Conservation (phyloP, 2,329 filamentous ascomycete genomes). For the Tolypocladium nubicola region DNA sequence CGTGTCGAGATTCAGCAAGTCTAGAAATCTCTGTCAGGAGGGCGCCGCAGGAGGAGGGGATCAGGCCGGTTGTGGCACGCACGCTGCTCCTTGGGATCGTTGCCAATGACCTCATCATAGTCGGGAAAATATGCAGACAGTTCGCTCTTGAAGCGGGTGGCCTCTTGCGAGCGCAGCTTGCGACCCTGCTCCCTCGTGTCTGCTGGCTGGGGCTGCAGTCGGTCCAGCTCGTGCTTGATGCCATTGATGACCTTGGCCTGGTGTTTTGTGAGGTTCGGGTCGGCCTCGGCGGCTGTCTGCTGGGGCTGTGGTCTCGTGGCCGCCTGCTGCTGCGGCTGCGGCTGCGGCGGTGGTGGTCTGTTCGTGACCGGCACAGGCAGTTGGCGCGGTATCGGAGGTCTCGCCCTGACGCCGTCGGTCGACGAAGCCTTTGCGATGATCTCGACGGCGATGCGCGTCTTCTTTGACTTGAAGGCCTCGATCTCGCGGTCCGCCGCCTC, state of each 20-base stretch:
- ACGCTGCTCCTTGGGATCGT: constrained; percentile 71
- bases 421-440: constrained; percentile 28
- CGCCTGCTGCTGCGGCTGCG: constrained; percentile 7
- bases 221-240: constrained; percentile 49
- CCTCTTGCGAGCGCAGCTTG: constrained; percentile 79
- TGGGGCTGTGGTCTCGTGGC: neutral
- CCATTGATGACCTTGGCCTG: constrained; percentile 51
- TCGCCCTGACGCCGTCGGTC: constrained; percentile 15
- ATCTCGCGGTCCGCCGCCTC: constrained; percentile 33
- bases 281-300: constrained; percentile 8
- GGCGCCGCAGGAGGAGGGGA: neutral
- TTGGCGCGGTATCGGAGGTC: constrained; percentile 13
- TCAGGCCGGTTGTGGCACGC: constrained; percentile 21
- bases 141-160: constrained; percentile 80
- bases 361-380: constrained; percentile 2
- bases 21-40: constrained; percentile 30
- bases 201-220: constrained; percentile 37
- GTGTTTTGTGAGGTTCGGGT: constrained; percentile 33
- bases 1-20: constrained; percentile 62
- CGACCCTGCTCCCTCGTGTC: constrained; percentile 50
- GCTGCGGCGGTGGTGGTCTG: constrained; percentile 9
- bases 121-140: constrained; percentile 84
- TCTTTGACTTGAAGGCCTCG: constrained; percentile 36
- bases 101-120: constrained; percentile 88
- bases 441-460: constrained; percentile 41